A percentile compares a stretch with the other conserved stretches of the same genome.
Evolutionary conservation across 139 green algal genomes (phyloP).

Genomic region (Picochlorum sp.): DNA sequence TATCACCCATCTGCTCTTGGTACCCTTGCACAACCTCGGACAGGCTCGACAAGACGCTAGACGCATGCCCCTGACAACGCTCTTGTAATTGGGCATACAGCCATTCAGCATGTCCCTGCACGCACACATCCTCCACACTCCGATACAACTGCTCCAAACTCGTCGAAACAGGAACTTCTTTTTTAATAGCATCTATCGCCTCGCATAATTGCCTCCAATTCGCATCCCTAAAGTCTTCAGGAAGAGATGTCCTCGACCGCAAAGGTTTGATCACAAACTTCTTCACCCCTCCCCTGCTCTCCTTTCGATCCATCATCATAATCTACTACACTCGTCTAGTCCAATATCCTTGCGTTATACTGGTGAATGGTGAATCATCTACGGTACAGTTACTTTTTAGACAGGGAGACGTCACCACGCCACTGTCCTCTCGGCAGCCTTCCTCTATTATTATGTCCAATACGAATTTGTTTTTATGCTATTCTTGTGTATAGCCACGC

Average conservation of each 20-base stretch:
- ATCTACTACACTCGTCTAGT: not conserved
- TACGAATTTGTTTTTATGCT: too few relatives aligned
- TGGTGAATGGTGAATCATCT: too few relatives aligned
- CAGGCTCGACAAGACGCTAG: too few relatives aligned
- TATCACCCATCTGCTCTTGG: too few relatives aligned
- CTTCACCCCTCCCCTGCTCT: slow-evolving; percentile 18
- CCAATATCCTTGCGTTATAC: not conserved
- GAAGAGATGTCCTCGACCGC: slow-evolving; percentile 79
- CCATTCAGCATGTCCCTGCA: slow-evolving; percentile 75
- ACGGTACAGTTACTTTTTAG: too few relatives aligned
- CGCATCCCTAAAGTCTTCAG: slow-evolving; percentile 72
- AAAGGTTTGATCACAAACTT: slow-evolving; percentile 75
- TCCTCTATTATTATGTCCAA: too few relatives aligned
- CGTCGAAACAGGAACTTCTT: slow-evolving; percentile 54
- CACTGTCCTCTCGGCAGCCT: too few relatives aligned
- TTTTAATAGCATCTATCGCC: slow-evolving; percentile 77
- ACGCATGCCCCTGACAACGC: slow-evolving; percentile 66
- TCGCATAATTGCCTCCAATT: slow-evolving; percentile 77
- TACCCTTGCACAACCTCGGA: too few relatives aligned
- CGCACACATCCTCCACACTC: slow-evolving; percentile 90
- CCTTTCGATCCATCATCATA: not conserved
- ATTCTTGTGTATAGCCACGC: too few relatives aligned
- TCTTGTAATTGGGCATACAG: slow-evolving; percentile 74
- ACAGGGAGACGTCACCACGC: too few relatives aligned
- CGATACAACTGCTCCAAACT: slow-evolving; percentile 90